Conservation (phyloP, 2,329 filamentous ascomycete species). For the Colletotrichum eleusines region DNA sequence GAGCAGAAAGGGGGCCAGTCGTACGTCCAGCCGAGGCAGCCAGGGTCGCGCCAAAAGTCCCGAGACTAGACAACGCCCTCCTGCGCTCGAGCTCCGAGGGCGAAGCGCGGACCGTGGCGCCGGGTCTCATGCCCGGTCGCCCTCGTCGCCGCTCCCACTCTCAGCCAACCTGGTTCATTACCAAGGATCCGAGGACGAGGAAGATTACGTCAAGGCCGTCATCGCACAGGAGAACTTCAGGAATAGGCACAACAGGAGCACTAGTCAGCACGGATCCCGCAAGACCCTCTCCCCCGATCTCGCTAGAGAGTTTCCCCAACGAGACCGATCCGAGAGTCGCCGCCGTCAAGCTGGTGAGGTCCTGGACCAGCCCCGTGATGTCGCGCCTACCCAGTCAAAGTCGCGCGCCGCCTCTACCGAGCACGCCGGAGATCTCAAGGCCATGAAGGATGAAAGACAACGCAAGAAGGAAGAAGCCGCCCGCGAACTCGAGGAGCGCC, state of each 20-base stretch:
- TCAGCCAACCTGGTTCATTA: slow-evolving; percentile 68
- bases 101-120: slow-evolving; percentile 69
- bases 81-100: slow-evolving; percentile 67
- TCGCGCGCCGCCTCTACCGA: slow-evolving; percentile 58
- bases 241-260: slow-evolving; percentile 65
- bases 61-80: slow-evolving; percentile 56
- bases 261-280: slow-evolving; percentile 54
- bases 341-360: slow-evolving; percentile 50
- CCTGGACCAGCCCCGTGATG: slow-evolving; percentile 43
- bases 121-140: slow-evolving; percentile 74
- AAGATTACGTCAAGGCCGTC: slow-evolving; percentile 66
- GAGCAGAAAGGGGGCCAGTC: slow-evolving; percentile 55
- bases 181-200: slow-evolving; percentile 74
- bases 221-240: slow-evolving; percentile 68
- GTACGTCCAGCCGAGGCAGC: slow-evolving; percentile 62
- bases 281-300: slow-evolving; percentile 54
- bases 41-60: slow-evolving; percentile 58
- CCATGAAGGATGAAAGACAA: slow-evolving; percentile 71
- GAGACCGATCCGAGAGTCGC: slow-evolving; percentile 57
- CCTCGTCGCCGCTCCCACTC: slow-evolving; percentile 84
- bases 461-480: slow-evolving; percentile 81
- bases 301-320: slow-evolving; percentile 46
- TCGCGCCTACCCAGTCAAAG: slow-evolving; percentile 48
- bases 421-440: slow-evolving; percentile 65
- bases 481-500: slow-evolving; percentile 87